Conservation (phyloP, 2,329 filamentous ascomycete genomes). For the Cordyceps javanica region DNA sequence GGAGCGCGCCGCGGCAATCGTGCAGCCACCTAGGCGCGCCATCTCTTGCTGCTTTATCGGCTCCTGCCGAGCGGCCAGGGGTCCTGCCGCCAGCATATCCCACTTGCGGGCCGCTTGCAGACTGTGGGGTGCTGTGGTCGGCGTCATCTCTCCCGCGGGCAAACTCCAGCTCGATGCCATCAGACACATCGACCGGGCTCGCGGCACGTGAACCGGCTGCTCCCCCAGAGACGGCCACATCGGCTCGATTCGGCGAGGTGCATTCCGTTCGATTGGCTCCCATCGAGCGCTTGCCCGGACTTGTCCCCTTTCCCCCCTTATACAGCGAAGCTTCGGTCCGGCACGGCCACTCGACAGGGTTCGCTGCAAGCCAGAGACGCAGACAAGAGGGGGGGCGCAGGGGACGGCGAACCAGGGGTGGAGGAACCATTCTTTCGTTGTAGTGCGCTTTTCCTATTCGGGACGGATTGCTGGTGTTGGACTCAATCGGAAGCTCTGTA, state of each 20-base stretch:
- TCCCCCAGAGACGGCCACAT: neutral
- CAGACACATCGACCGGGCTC: neutral
- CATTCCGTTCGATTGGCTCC: neutral
- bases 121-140: constrained; percentile 9
- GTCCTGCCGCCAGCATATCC: constrained; percentile 19
- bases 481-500: neutral
- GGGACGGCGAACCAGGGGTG: neutral
- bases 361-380: neutral
- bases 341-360: neutral
- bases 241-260: neutral
- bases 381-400: neutral
- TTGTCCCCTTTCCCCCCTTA: neutral
- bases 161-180: neutral
- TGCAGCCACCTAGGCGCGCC: constrained; percentile 28
- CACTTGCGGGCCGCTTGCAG: constrained; percentile 22
- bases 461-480: neutral
- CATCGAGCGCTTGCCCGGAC: neutral
- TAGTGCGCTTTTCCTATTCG: constrained; percentile 11
- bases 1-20: constrained; percentile 28
- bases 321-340: neutral
- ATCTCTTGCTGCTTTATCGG: constrained; percentile 36
- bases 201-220: neutral
- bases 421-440: constrained; percentile 3
- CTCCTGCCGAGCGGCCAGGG: constrained; percentile 16
- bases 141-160: neutral